phyloP scores from a whole-genome alignment of 73 alveolate genomes.

The Durusdinium trenchii region DNA sequence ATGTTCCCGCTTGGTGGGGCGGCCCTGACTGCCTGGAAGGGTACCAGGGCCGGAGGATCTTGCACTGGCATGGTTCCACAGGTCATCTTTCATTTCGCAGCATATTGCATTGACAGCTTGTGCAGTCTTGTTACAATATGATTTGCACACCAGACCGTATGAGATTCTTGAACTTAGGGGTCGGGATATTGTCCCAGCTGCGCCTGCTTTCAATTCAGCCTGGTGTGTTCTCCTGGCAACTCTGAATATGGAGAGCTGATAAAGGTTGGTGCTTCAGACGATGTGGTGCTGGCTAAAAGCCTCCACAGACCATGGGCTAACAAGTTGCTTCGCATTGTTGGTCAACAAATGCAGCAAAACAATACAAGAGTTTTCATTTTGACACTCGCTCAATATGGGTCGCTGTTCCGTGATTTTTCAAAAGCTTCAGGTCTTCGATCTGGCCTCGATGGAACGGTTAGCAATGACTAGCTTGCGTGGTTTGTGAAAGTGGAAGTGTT shows the following conservation, averaged over 20 bases:
- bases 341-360: too few relatives aligned
- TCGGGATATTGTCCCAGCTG: background rate
- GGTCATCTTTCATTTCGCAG: background rate
- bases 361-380: background rate
- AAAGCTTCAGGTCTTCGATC: too few relatives aligned
- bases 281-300: constrained; percentile 19
- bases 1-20: background rate
- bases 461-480: too few relatives aligned
- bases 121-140: background rate
- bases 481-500: too few relatives aligned
- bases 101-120: background rate
- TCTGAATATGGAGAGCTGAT: background rate
- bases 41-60: background rate
- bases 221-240: constrained; percentile 22
- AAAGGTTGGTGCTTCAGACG: background rate
- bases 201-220: background rate
- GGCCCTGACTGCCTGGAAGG: background rate
- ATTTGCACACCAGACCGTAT: background rate
- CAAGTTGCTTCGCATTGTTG: background rate
- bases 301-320: background rate
- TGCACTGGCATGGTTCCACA: background rate
- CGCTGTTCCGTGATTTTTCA: background rate
- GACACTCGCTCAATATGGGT: background rate
- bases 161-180: background rate
- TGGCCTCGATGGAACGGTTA: too few relatives aligned